Conservation (phyloP, 2,329 filamentous ascomycete genomes). For the Arthrocladium fulminans region DNA sequence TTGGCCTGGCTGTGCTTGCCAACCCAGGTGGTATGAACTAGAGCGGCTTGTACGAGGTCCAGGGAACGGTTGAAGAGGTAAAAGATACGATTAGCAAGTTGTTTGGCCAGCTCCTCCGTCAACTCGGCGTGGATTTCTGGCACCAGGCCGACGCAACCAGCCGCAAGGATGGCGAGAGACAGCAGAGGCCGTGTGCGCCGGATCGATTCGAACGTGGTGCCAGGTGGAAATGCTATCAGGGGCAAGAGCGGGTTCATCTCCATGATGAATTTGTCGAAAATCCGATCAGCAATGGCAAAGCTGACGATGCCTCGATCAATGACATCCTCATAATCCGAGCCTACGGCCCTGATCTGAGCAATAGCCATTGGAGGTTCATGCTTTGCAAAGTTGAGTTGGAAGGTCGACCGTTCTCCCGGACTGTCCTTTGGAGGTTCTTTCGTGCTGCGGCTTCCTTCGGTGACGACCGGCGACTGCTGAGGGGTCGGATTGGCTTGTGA, state of each 20-base stretch:
- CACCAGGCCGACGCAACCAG: constrained; percentile 43
- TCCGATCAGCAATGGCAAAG: constrained; percentile 40
- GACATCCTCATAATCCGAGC: constrained; percentile 34
- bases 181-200: constrained; percentile 50
- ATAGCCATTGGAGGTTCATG: background rate
- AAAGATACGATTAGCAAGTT: constrained; percentile 65
- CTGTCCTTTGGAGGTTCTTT: background rate
- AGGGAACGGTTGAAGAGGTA: constrained; percentile 69
- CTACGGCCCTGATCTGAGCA: background rate
- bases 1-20: constrained; percentile 71
- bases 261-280: constrained; percentile 48
- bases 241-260: constrained; percentile 48
- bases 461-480: constrained; percentile 3
- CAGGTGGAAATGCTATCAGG: constrained; percentile 48
- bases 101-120: constrained; percentile 59
- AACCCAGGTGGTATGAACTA: constrained; percentile 70
- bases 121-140: constrained; percentile 52
- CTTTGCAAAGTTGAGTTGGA: constrained; percentile 1
- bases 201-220: constrained; percentile 44
- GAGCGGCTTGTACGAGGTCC: constrained; percentile 72
- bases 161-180: constrained; percentile 50
- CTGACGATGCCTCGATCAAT: constrained; percentile 44
- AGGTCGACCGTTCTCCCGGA: constrained; percentile 3
- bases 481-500: constrained; percentile 18
- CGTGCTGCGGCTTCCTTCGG: constrained; percentile 1